Base-by-base conservation (phyloP, 495 filamentous ascomycete species). In the Aspergillus sparsus region DNA sequence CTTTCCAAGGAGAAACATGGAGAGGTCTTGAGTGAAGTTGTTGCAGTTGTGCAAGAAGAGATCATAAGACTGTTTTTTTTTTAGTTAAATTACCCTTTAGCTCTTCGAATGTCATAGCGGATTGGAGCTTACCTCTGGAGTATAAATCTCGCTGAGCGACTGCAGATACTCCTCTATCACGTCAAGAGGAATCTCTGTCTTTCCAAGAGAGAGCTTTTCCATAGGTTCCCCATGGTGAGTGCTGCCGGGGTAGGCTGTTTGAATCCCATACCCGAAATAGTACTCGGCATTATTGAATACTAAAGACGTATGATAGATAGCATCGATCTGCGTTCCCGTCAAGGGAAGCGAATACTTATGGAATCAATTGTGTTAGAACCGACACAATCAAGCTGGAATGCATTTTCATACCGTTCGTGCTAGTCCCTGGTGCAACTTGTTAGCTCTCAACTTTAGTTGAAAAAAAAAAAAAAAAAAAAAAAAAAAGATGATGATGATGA, bases 11-110 rank as follows among this genome's bases (percentile, higher is more conserved):
- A 98, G 78, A 58, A 98, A 97, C 77, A 88, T 96, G 49, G 89
- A 75, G 63, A 98, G 84, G 61, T 98, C 94, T 67, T 98, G 93
- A 5, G 91, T 89, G 72, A 98, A 98, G 78, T 98, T 98, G 76
- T 98, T 98, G 82, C 94, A 97, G 68, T 98, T 98, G 67, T 97
- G 93, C 39, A 88, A 77, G 71, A 91, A 91, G 3, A 96, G 78
- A 70, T 96, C 90, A 67, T 97, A 97, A 0, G 89, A 91, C 88
- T 92, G 64, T 21, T 42, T 33, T 35, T 41, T 7, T 27, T 63
- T 51, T 62, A 54, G 50, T 47, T 52, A 18, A 35, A 10, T 5
- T 18, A 32, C 41, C 39, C 36, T 47, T 37, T 11, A 66, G 56
- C 37, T 62, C 53, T 32, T 8, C 18, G 41, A n/a, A 9, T 34